Conservation (phyloP, 2,329 filamentous ascomycete species). For the Bretziella fagacearum region DNA sequence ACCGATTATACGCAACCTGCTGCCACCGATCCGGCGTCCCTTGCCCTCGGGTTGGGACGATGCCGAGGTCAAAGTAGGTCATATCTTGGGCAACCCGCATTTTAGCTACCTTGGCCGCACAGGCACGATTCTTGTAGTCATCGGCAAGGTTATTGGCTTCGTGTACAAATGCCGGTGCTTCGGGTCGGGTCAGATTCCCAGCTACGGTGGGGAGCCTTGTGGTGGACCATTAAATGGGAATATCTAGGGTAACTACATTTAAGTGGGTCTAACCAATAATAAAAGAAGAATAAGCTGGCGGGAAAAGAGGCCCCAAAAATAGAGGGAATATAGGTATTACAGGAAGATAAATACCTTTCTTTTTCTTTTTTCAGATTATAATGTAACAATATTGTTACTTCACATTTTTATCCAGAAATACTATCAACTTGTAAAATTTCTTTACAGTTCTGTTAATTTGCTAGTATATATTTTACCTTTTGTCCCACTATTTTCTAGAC, state of each 20-base stretch:
- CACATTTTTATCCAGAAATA: too few relatives aligned
- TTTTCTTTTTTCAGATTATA: too few relatives aligned
- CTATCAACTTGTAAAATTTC: too few relatives aligned
- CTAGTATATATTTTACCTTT: too few relatives aligned
- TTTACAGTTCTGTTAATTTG: too few relatives aligned
- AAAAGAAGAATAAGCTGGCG: too few relatives aligned
- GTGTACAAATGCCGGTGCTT: neutral
- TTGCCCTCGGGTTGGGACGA: neutral
- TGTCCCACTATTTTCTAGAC: too few relatives aligned
- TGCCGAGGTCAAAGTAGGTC: conserved; percentile 1
- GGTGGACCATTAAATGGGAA: neutral
- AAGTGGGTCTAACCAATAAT: too few relatives aligned
- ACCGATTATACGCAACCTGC: neutral
- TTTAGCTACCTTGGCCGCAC: neutral
- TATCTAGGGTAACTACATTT: neutral
- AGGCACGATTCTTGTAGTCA: neutral
- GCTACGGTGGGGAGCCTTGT: neutral
- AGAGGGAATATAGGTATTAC: too few relatives aligned
- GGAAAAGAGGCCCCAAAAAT: too few relatives aligned
- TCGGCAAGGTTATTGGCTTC: neutral
- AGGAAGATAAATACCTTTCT: too few relatives aligned
- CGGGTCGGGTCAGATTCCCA: neutral
- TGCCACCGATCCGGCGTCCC: neutral
- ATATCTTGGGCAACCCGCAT: conserved; percentile 1
- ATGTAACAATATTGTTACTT: too few relatives aligned